Evolutionary conservation across 306 rosid genomes (phyloP), one percentile per base, ranked within the genome.

Genomic region (Ormosia emarginata): DNA sequence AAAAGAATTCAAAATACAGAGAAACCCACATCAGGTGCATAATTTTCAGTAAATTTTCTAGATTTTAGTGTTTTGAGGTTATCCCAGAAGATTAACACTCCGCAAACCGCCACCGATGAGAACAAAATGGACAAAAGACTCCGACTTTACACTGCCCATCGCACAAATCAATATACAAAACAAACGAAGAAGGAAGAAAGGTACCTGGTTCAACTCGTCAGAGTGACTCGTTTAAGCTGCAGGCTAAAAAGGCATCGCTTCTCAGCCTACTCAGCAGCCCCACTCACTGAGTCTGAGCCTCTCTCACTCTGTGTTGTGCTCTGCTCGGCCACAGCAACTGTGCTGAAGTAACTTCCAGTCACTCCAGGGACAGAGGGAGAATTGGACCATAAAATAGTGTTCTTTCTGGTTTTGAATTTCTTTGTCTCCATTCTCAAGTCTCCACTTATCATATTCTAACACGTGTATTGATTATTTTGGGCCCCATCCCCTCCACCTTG

Each of bases 361-460:
- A 52, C 84, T 84, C 73, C 4, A 74, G 58, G 10, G 34, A 15
- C 13, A 33, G 71, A 75, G 37, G 70, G 12, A 66, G 83, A 29
- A 32, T 34, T 1, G 49, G 2, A 18, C 11, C 74, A 59, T 67
- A 67, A 46, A 80, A 58, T 78, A 50, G 40, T 34, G 33, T 67
- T 50, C 71, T 4, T 74, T 67, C 50, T 12, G 15, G 49, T 59
- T 87, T 78, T 74, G 62, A 84, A 68, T 74, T 72, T 46, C 2
- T 71, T 63, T 61, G 74, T 73, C 82, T 81, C n/a, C 39, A 2
- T 62, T 40, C 44, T 74, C 0, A 3, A 24, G 8, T 61, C 6
- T 6, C 36, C 7, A 37, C 85, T 66, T 10, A 67, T 72, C 9
- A 5, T 11, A n/a, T 58, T 29, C 8, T 3, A 4, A 30, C 86